Evolutionary conservation across 1,139 yeast species (phyloP).

Genomic region (Spencermartinsiella ligniputridi): DNA sequence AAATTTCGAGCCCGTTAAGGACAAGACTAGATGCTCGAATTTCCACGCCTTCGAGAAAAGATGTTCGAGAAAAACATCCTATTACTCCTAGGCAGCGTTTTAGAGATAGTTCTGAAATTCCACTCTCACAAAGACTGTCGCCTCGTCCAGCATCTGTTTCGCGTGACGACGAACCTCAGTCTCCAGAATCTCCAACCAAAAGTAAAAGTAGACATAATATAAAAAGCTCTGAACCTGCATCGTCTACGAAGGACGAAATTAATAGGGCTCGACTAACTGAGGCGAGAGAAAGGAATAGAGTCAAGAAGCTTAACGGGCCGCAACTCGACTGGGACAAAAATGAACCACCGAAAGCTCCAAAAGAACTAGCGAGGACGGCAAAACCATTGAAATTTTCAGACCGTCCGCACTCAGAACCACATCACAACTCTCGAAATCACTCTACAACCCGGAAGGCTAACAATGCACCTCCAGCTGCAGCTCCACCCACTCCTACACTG

Average conservation of each 20-base stretch:
- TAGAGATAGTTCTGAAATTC: background rate
- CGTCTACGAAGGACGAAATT: background rate
- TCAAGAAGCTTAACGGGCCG: constrained; percentile 9
- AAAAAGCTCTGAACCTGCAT: background rate
- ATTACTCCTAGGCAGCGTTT: background rate
- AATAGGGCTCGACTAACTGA: background rate
- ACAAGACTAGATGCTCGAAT: too few species aligned
- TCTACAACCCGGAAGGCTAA: too few species aligned
- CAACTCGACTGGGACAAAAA: constrained; percentile 10
- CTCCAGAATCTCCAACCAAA: constrained; percentile 1
- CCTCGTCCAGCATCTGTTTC: background rate
- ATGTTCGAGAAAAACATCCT: background rate
- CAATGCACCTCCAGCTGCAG: constrained; percentile 1
- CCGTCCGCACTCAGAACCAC: too few species aligned
- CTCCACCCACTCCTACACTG: background rate
- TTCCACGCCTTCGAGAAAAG: background rate
- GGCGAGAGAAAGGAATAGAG: constrained; percentile 10
- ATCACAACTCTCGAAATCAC: too few species aligned
- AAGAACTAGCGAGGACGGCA: too few species aligned
- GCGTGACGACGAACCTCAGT: too few species aligned
- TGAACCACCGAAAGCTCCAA: background rate
- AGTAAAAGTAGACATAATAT: background rate
- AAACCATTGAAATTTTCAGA: too few species aligned
- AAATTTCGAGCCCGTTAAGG: background rate
- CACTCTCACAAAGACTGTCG: background rate